These are phyloP conservation scores for Talaromyces thailandensis DNA, from an alignment of 495 filamentous ascomycete species.

Conservation along the genomic window DNA sequence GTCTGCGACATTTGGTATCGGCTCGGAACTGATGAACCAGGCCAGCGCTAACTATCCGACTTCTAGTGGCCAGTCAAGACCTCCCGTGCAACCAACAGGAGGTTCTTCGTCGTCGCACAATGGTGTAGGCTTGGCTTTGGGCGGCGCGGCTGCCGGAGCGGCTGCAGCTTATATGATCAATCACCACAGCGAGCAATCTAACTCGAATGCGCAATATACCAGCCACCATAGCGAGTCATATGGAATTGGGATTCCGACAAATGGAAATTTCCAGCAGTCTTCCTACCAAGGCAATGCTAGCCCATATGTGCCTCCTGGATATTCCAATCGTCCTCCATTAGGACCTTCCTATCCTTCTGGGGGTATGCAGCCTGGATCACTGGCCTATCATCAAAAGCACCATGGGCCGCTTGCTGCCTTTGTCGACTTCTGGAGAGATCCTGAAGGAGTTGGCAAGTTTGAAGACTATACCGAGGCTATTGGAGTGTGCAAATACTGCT, in stretches of 20 bases:
- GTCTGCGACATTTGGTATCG: conserved; percentile 20
- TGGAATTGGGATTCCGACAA: neutral
- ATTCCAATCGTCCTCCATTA: conserved; percentile 9
- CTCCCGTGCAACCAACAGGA: neutral
- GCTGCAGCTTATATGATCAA: conserved; percentile 42
- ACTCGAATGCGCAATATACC: conserved; percentile 4
- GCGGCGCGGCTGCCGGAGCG: conserved; percentile 35
- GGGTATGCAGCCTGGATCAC: conserved; percentile 15
- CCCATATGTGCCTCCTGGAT: neutral
- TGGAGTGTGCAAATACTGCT: conserved; percentile 60
- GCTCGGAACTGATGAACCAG: conserved; percentile 8
- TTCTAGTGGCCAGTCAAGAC: neutral
- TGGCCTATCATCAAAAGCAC: conserved; percentile 39
- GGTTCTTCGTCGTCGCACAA: neutral
- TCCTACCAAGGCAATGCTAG: neutral
- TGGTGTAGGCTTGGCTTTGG: conserved; percentile 26
- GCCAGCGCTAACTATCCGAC: conserved; percentile 1
- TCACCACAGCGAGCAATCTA: conserved; percentile 29
- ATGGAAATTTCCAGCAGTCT: neutral
- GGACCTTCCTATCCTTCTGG: conserved; percentile 10
- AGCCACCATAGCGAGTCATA: conserved; percentile 4
- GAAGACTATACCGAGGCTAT: conserved; percentile 69
- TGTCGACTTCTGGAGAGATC: conserved; percentile 57
- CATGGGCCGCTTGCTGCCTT: conserved; percentile 47
- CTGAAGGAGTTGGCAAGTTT: conserved; percentile 58